These are phyloP conservation scores for Brassica cretica DNA, from an alignment of 345 rosid species.

Conservation along the genomic window DNA sequence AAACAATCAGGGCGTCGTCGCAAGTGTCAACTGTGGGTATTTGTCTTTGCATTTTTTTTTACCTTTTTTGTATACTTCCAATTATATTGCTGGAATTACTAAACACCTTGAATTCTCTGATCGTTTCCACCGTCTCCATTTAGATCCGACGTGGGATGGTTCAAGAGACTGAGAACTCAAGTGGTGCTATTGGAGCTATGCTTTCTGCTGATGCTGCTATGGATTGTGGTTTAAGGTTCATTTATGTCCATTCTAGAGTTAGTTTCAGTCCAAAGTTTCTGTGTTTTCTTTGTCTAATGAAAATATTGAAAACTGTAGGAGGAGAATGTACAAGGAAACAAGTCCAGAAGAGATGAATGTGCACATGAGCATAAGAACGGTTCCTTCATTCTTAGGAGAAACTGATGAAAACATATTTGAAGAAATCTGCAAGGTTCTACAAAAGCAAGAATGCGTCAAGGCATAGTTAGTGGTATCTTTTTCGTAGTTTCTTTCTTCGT, in stretches of 20 bases:
- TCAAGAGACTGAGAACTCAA: too few species aligned
- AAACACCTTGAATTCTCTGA: background rate
- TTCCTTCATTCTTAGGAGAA: too few species aligned
- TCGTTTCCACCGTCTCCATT: background rate
- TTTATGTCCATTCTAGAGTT: background rate
- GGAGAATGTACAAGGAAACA: background rate
- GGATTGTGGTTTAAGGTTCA: too few species aligned
- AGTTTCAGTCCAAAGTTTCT: background rate
- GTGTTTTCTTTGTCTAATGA: background rate
- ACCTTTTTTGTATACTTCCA: background rate
- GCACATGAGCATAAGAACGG: too few species aligned
- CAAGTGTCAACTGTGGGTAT: background rate
- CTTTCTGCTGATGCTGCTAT: too few species aligned
- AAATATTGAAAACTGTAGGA: background rate
- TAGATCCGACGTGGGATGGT: too few species aligned
- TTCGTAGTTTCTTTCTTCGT: background rate
- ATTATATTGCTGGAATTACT: background rate
- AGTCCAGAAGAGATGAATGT: too few species aligned
- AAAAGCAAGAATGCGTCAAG: background rate
- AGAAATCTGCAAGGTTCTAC: background rate
- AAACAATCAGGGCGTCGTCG: background rate
- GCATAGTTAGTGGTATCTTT: background rate
- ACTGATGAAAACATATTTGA: too few species aligned
- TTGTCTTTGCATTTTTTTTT: too few species aligned
- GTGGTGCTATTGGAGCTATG: too few species aligned